A percentile compares a stretch with the other conserved stretches of the same genome.
Conservation (phyloP, 805 yeast genomes). For the Lachancea fermentati region DNA sequence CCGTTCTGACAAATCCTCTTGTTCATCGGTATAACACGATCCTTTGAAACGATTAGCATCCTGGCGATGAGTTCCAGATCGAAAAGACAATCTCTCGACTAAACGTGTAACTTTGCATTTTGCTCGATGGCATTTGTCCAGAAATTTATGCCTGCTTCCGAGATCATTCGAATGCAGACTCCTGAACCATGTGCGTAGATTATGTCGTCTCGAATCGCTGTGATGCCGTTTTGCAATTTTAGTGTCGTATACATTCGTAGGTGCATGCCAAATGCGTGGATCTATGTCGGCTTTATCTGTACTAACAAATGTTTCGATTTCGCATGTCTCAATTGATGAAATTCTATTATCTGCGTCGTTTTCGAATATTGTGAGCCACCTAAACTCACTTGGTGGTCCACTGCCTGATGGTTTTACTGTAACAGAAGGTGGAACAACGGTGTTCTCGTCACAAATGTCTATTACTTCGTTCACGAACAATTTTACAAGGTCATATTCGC, state of each 20-base stretch:
- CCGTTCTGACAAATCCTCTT: too few species aligned
- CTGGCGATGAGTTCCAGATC: background rate
- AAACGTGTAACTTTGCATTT: conserved; percentile 3
- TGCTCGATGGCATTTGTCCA: conserved; percentile 6
- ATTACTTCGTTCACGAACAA: conserved; percentile 10
- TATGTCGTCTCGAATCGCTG: conserved; percentile 1
- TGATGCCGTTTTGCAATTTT: background rate
- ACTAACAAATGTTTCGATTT: conserved; percentile 1
- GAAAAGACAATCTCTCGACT: conserved; percentile 1
- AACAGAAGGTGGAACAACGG: background rate
- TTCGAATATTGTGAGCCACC: conserved; percentile 10
- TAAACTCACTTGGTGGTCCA: conserved; percentile 3
- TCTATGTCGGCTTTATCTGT: background rate
- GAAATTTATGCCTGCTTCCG: background rate
- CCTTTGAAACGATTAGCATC: too few species aligned
- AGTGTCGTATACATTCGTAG: conserved; percentile 3
- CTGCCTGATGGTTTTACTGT: conserved; percentile 1
- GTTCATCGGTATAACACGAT: too few species aligned
- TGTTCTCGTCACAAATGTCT: conserved; percentile 7
- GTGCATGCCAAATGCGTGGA: background rate
- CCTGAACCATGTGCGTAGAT: conserved; percentile 5
- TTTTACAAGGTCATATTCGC: conserved; percentile 9
- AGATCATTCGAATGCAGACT: conserved; percentile 5
- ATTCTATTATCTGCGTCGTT: conserved; percentile 2
- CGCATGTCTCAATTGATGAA: conserved; percentile 2